These are phyloP conservation scores for Diaporthe ilicicola DNA, from an alignment of 2,329 filamentous ascomycete genomes.

Conservation along the genomic window DNA sequence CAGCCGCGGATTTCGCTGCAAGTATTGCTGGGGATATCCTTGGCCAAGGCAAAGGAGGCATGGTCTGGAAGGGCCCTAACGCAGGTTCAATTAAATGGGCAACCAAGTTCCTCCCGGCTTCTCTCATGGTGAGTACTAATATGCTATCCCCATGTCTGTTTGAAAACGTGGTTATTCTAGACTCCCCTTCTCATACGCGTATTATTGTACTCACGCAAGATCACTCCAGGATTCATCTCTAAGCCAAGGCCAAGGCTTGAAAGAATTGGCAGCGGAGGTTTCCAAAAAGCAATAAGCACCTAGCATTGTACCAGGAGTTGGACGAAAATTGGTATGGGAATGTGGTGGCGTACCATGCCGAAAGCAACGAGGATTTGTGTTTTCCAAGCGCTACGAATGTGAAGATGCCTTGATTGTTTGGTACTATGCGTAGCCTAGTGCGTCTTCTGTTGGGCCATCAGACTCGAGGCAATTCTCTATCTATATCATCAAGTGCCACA, in stretches of 20 bases:
- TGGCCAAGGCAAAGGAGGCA: constrained; percentile 23
- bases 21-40: constrained; percentile 33
- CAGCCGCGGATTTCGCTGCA: constrained; percentile 33
- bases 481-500: too few relatives aligned
- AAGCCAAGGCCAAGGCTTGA: neutral
- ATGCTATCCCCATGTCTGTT: neutral
- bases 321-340: neutral
- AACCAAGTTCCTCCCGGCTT: neutral
- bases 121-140: neutral
- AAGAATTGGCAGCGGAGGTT: too few relatives aligned
- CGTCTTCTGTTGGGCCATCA: neutral
- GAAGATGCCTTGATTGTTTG: neutral
- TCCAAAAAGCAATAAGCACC: neutral
- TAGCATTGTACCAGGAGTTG: neutral
- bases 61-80: constrained; percentile 35
- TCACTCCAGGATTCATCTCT: neutral
- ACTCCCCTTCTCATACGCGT: neutral
- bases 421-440: neutral
- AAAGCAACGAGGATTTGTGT: neutral
- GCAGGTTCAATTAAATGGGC: constrained; percentile 26
- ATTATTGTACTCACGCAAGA: neutral
- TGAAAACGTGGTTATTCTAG: neutral
- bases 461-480: neutral
- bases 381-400: neutral
- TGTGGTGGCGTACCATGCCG: neutral